These are phyloP conservation scores for Jamesozyma rosinii DNA, from an alignment of 805 yeast genomes.

Conservation along the genomic window DNA sequence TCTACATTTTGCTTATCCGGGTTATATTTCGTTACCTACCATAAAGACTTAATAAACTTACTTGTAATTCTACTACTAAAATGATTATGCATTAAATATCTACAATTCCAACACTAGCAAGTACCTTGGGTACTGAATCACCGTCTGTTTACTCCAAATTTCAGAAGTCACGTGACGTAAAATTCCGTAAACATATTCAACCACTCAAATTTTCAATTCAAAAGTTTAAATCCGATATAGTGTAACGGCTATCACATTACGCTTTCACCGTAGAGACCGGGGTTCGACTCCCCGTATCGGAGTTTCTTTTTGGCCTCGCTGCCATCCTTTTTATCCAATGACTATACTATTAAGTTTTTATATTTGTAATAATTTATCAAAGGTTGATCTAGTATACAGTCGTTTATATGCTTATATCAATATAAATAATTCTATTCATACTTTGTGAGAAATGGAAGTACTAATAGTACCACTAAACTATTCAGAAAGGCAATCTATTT, in stretches of 20 bases:
- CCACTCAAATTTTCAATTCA: too few relatives aligned
- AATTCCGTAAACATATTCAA: too few relatives aligned
- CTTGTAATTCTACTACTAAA: too few relatives aligned
- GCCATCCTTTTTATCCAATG: not conserved
- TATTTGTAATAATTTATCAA: not conserved
- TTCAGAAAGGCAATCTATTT: not conserved
- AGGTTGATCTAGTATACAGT: not conserved
- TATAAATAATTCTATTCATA: not conserved
- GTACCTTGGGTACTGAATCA: too few relatives aligned
- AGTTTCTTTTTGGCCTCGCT: not conserved
- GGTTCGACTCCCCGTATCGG: constrained; percentile 3
- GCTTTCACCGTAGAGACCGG: constrained; percentile 2
- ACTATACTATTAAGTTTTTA: not conserved
- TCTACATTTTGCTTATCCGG: too few relatives aligned
- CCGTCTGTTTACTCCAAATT: too few relatives aligned
- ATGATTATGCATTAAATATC: too few relatives aligned
- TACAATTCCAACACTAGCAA: too few relatives aligned
- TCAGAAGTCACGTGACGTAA: too few relatives aligned
- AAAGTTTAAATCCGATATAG: constrained; percentile 2
- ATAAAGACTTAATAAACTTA: too few relatives aligned
- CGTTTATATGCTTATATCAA: not conserved
- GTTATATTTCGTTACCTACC: too few relatives aligned
- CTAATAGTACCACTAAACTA: not conserved
- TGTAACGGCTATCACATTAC: constrained; percentile 3
- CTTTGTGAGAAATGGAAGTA: not conserved